phyloP scores from a whole-genome alignment of 2,329 filamentous ascomycete species.

The Periconia macrospinosa region DNA sequence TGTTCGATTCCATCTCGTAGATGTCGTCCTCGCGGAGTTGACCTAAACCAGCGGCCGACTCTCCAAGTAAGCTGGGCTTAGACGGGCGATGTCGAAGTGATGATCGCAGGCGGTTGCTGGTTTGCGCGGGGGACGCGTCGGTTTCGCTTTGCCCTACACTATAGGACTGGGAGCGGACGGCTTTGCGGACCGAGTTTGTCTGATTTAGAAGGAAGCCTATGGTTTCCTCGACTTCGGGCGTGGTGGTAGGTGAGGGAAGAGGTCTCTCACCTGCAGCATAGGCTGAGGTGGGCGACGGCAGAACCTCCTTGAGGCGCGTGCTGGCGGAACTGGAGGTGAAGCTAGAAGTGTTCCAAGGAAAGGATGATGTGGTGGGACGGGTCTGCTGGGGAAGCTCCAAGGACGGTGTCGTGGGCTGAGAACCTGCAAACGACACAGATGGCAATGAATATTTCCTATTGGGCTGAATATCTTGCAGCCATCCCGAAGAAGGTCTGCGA shows the following conservation, averaged over 20 bases:
- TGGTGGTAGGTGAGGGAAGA: constrained; percentile 28
- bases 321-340: constrained; percentile 26
- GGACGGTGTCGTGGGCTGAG: constrained; percentile 79
- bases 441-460: constrained; percentile 75
- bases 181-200: constrained; percentile 81
- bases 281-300: constrained; percentile 38
- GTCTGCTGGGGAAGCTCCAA: constrained; percentile 58
- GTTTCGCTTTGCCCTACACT: constrained; percentile 86
- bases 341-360: constrained; percentile 47
- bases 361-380: constrained; percentile 45
- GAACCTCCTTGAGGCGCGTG: constrained; percentile 34
- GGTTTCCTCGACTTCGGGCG: constrained; percentile 53
- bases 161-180: constrained; percentile 93
- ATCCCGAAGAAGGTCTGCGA: constrained; percentile 50
- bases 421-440: constrained; percentile 68
- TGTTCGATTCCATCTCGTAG: constrained; percentile 65
- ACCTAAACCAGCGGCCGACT: constrained; percentile 42
- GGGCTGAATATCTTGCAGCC: constrained; percentile 79
- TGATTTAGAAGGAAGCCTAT: constrained; percentile 38
- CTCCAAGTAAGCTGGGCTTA: constrained; percentile 73
- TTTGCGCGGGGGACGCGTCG: constrained; percentile 48
- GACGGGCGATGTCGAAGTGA: constrained; percentile 77
- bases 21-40: constrained; percentile 45
- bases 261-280: constrained; percentile 23
- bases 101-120: constrained; percentile 53